Evolutionary conservation across 257 asterid species (phyloP), one percentile per base, ranked within the genome.

Genomic region (Solanum raphanifolium): DNA sequence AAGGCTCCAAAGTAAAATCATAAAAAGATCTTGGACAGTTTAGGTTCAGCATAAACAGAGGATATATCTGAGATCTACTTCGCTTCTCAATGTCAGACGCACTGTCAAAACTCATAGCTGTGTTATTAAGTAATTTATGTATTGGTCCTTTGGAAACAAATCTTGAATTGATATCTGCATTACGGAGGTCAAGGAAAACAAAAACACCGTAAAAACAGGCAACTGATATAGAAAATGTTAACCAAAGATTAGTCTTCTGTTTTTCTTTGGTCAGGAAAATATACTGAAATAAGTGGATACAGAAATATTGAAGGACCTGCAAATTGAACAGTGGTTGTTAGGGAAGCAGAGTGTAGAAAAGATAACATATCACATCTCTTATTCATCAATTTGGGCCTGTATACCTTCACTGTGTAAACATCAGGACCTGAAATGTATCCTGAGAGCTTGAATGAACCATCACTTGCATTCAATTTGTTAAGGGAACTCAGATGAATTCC

Each of bases 301-400:
- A 95, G 71, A 91, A 91, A 93, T 95, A 95, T 90, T 97, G 99
- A 90, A 97, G 89, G 86, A 92, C 98, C 99, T 97, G 98, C 96
- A 92, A 60, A 88, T 41, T 89, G 82, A 88, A 88, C 75, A 92
- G 83, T 83, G 87, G 88, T 78, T 88, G 60, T 93, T 72, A 93
- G 92, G 52, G 86, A 73, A 34, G 86, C 52, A 27, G 39, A 62
- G 71, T 58, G 68, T 78, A 78, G n/a, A 76, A 78, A n/a, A 25
- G 13, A 13, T 25, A 78, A 13, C 36, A 25, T 7, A 41, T 78
- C 36, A 78, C 36, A 25, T 7, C 36, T 78, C 35, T 78, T 78
- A 78, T 41, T 25, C 72, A 62, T 62, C 71, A 62, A n/a, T n/a
- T 62, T 62, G 13, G 32, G 31, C 31, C 7, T 65, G 73, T 65